Percentiles rank a stretch among this genome's conserved stretches.
These are phyloP conservation scores for Phytophthora citrophthora DNA, from an alignment of 352 stramenopile species.

Conservation along the genomic window DNA sequence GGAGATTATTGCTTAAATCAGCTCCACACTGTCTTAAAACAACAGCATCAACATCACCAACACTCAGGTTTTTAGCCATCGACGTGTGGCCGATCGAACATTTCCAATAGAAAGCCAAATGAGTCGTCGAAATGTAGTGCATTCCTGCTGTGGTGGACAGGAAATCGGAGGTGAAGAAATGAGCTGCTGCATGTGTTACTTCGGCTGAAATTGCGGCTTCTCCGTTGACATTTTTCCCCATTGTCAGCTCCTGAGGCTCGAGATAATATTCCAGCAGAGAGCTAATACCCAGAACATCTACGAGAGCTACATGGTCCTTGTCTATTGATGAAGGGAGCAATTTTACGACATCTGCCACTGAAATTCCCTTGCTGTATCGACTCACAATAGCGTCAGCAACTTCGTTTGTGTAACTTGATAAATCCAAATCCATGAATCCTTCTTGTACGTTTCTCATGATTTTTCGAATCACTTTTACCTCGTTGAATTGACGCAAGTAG, in stretches of 20 bases:
- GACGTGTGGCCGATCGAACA: conserved; percentile 44
- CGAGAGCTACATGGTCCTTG: conserved; percentile 30
- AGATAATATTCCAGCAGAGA: conserved; percentile 34
- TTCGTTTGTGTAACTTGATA: conserved; percentile 31
- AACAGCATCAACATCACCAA: conserved; percentile 26
- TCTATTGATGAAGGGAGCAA: conserved; percentile 34
- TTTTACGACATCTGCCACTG: conserved; percentile 23
- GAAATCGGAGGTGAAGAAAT: conserved; percentile 39
- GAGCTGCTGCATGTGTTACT: conserved; percentile 34
- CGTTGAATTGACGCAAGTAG: conserved; percentile 41
- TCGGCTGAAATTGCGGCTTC: conserved; percentile 47
- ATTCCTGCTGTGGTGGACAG: conserved; percentile 41
- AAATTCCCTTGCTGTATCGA: conserved; percentile 36
- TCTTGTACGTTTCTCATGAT: conserved; percentile 49
- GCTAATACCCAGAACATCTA: conserved; percentile 37
- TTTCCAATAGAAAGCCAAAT: conserved; percentile 48
- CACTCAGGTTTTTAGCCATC: conserved; percentile 38
- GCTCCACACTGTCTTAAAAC: conserved; percentile 30
- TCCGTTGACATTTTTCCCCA: conserved; percentile 46
- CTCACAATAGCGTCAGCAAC: conserved; percentile 31
- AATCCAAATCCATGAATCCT: conserved; percentile 28
- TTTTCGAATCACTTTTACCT: conserved; percentile 36
- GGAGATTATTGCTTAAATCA: conserved; percentile 22
- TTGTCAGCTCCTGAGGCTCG: conserved; percentile 36
- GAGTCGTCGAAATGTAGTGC: conserved; percentile 34